Evolutionary conservation across 371 early-diverging fungal species (phyloP).

Genomic region (Lichtheimia corymbifera): DNA sequence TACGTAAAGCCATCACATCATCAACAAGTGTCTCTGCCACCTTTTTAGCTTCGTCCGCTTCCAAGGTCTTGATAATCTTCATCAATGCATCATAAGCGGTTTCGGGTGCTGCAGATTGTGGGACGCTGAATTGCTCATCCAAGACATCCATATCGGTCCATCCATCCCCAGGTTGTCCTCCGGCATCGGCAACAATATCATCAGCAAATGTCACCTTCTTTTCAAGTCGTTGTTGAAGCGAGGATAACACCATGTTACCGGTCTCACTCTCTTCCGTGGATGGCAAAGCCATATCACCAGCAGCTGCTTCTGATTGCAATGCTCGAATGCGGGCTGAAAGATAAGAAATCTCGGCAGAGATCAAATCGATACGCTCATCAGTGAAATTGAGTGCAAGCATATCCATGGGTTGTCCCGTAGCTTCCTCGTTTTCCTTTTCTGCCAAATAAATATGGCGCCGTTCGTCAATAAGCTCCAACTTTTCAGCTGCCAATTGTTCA

Average conservation of each 20-base stretch:
- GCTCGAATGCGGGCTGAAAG: slow-evolving; percentile 72
- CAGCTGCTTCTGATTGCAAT: slow-evolving; percentile 70
- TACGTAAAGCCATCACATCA: slow-evolving; percentile 74
- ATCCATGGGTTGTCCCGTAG: slow-evolving; percentile 50
- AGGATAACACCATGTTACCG: slow-evolving; percentile 12
- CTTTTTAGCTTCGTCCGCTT: slow-evolving; percentile 67
- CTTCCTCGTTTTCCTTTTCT: slow-evolving; percentile 59
- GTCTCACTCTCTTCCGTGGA: slow-evolving; percentile 13
- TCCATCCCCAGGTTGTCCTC: slow-evolving; percentile 19
- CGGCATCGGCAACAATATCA: slow-evolving; percentile 35
- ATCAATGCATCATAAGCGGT: slow-evolving; percentile 61
- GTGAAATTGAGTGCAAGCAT: slow-evolving; percentile 66
- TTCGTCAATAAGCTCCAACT: slow-evolving; percentile 70
- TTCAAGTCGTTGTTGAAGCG: slow-evolving; percentile 18
- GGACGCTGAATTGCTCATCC: slow-evolving; percentile 56
- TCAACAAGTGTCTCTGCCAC: slow-evolving; percentile 75
- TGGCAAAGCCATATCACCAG: slow-evolving; percentile 22
- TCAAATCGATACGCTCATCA: slow-evolving; percentile 82
- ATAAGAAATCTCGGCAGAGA: slow-evolving; percentile 83
- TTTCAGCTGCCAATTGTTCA: slow-evolving; percentile 67
- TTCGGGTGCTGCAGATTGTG: slow-evolving; percentile 56
- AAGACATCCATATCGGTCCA: slow-evolving; percentile 50
- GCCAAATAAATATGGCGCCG: slow-evolving; percentile 67
- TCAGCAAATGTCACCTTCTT: slow-evolving; percentile 52
- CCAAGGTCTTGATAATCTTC: slow-evolving; percentile 67